Conservation (phyloP, 2,329 filamentous ascomycete genomes). For the Claviceps arundinis region DNA sequence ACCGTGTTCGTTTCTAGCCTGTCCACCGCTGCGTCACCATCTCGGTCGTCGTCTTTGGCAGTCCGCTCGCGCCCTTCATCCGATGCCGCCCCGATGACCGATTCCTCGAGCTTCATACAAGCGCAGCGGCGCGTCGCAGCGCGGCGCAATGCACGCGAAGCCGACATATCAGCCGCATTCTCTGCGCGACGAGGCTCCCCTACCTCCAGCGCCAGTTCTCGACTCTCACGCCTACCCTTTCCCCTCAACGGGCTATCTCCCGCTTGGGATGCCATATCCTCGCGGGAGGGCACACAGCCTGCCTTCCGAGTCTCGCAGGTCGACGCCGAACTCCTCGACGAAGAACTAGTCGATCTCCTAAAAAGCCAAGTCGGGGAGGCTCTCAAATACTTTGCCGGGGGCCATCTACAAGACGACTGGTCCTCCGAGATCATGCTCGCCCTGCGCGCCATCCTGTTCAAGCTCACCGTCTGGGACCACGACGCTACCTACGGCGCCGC, state of each 20-base stretch:
- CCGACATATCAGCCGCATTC: slow-evolving; percentile 44
- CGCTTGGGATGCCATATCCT: slow-evolving; percentile 58
- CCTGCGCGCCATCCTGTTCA: slow-evolving; percentile 73
- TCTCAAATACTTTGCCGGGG: slow-evolving; percentile 69
- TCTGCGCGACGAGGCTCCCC: slow-evolving; percentile 37
- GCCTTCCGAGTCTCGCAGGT: slow-evolving; percentile 91
- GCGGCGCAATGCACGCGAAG: slow-evolving; percentile 64
- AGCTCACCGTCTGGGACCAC: slow-evolving; percentile 93
- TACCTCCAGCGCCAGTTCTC: slow-evolving; percentile 38
- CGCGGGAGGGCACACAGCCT: slow-evolving; percentile 66
- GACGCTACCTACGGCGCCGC: slow-evolving; percentile 89
- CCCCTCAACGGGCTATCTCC: slow-evolving; percentile 47
- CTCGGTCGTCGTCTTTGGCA: not conserved
- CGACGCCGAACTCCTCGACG: slow-evolving; percentile 87
- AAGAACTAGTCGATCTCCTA: slow-evolving; percentile 77
- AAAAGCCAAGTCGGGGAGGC: slow-evolving; percentile 78
- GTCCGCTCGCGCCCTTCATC: not conserved
- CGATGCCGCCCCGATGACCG: slow-evolving; percentile 30
- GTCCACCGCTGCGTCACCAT: not conserved
- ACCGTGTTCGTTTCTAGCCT: not conserved
- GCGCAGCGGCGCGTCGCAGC: slow-evolving; percentile 78
- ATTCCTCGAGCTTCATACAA: slow-evolving; percentile 59
- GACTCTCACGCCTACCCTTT: slow-evolving; percentile 44
- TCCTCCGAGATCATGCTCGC: slow-evolving; percentile 69
- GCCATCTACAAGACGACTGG: slow-evolving; percentile 72